Evolutionary conservation across 2,329 filamentous ascomycete genomes (phyloP).

Genomic region (Colletotrichum graminicola): DNA sequence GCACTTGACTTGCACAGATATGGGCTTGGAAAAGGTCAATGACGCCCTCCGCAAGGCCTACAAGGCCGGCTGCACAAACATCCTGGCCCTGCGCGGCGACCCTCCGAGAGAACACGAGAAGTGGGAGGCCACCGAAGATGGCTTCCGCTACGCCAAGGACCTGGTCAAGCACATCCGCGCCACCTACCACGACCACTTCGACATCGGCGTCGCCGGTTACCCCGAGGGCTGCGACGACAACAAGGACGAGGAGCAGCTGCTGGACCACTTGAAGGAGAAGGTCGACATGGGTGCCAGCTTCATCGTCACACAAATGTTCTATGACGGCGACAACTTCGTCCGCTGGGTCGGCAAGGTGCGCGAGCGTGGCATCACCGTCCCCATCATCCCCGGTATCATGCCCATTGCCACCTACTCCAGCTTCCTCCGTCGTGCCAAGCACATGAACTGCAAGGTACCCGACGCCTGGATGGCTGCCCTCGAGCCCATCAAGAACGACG

Average conservation of each 20-base stretch:
- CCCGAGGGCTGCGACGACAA: constrained; percentile 97
- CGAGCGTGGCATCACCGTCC: constrained; percentile 83
- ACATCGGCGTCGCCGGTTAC: constrained; percentile 97
- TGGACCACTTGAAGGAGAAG: constrained; percentile 94
- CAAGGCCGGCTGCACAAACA: constrained; percentile 96
- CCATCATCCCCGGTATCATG: constrained; percentile 90
- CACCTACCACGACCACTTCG: constrained; percentile 81
- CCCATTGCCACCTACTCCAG: constrained; percentile 92
- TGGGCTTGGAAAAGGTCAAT: constrained; percentile 93
- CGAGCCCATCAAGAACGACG: constrained; percentile 96
- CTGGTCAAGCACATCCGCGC: constrained; percentile 86
- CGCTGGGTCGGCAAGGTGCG: constrained; percentile 90
- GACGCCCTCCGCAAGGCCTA: constrained; percentile 89
- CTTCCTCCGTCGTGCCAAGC: constrained; percentile 89
- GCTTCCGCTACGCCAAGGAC: constrained; percentile 93
- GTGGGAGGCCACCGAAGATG: constrained; percentile 88
- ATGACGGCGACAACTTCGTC: constrained; percentile 95
- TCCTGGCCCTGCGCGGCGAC: constrained; percentile 91
- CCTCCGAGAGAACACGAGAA: constrained; percentile 93
- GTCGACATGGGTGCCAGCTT: constrained; percentile 94
- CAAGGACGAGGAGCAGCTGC: constrained; percentile 83
- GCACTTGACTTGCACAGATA: constrained; percentile 98
- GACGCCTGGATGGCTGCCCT: constrained; percentile 83
- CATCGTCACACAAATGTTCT: constrained; percentile 99
- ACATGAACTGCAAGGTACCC: constrained; percentile 89